Percentiles rank a stretch among this genome's conserved stretches.
These are phyloP conservation scores for Aspergillus pseudonomiae DNA, from an alignment of 2,329 filamentous ascomycete species.

Conservation along the genomic window DNA sequence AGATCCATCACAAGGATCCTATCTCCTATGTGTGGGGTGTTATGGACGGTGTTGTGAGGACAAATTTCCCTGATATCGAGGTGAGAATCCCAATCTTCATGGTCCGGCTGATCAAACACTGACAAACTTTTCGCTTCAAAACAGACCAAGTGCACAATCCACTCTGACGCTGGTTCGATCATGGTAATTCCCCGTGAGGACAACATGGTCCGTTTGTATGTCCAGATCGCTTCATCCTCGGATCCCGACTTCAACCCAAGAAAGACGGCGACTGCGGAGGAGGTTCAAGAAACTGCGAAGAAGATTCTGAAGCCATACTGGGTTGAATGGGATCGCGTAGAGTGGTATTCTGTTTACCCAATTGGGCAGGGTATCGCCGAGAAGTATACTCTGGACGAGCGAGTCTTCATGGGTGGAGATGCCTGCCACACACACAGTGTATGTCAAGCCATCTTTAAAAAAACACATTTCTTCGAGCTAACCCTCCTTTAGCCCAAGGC, in stretches of 20 bases:
- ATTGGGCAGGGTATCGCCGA: conserved; percentile 69
- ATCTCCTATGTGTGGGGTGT: conserved; percentile 68
- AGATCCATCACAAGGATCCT: conserved; percentile 64
- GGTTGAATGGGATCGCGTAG: conserved; percentile 65
- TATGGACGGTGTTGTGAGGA: conserved; percentile 67
- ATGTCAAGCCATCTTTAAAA: conserved; percentile 15
- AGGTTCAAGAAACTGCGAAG: conserved; percentile 62
- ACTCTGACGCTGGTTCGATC: conserved; percentile 65
- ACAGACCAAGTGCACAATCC: conserved; percentile 69
- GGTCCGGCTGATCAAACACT: not conserved
- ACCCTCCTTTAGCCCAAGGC: conserved; percentile 56
- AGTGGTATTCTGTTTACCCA: conserved; percentile 69
- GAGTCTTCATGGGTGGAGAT: conserved; percentile 68
- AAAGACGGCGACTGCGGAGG: conserved; percentile 61
- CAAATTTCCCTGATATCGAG: conserved; percentile 66
- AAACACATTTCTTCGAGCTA: conserved; percentile 8
- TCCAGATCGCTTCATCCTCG: conserved; percentile 64
- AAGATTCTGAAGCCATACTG: conserved; percentile 63
- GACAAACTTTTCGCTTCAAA: conserved; percentile 4
- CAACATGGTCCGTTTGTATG: conserved; percentile 54
- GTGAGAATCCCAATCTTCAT: conserved; percentile 32
- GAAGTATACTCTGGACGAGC: conserved; percentile 65
- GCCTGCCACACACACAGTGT: conserved; percentile 65
- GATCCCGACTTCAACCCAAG: conserved; percentile 64
- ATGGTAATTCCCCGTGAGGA: conserved; percentile 62